Base-by-base conservation (phyloP, 2,329 filamentous ascomycete genomes). In the Falciphora oryzae region DNA sequence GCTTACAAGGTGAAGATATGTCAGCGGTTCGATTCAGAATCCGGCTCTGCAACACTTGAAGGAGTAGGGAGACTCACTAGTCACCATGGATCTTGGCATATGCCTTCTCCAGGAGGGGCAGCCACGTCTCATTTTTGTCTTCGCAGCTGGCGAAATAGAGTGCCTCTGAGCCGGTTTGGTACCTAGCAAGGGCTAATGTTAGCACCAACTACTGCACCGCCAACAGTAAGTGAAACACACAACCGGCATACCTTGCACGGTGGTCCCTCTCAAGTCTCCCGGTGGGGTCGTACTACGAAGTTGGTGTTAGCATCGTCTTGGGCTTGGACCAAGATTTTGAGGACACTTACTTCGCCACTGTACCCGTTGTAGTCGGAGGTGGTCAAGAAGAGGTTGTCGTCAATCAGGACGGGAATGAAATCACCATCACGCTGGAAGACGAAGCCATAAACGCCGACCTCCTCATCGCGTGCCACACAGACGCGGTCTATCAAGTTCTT, bases 31-130 rank as follows among this genome's bases (percentile, higher is more conserved):
- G n/a, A 16, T 58, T 27, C 14, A 8, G 7, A 16, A 58, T 31
- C 7, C 25, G 27, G 57, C 29, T 31, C 13, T 4, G 13, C 6
- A 16, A 29, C 25, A 28, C 7, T 25, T 4, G 32, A 38, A 4
- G 27, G 29, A 31, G 25, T 56, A 16, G 59, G 14, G 18, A 22
- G 10, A 53, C 62, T 59, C n/a, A 63, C 62, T 89, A 92, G 70
- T 92, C 89, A 2, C 88, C 89, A 67, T 92, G 89, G 0, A 86
- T 85, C 72, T 92, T 92, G n/a, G 89, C 89, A 71, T 89, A 91
- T 7, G 89, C 89, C 72, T 92, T 92, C 70, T 91, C 89, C 1
- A 92, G 80, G 60, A 92, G 75, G 0, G 89, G 89, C 28, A 92
- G 78, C 89, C 89, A 92, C 0, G 88, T 92, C 73, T 91, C 89